Evolutionary conservation across 495 filamentous ascomycete genomes (phyloP).

Genomic region (Penicillium herquei): DNA sequence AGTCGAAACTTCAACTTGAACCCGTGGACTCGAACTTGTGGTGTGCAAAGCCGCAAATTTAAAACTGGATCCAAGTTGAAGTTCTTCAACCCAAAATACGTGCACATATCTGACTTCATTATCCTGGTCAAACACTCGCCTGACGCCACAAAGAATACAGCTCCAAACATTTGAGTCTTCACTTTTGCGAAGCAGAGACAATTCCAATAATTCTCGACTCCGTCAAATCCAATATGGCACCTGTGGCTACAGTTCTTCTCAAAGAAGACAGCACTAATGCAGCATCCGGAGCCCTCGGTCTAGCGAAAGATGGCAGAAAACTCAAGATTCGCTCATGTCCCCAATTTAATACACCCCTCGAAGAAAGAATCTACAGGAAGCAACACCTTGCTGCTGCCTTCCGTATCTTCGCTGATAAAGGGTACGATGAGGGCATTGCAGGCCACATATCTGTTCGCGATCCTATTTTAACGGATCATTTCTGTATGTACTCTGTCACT

Average conservation of each 20-base stretch:
- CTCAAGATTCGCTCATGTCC: constrained; percentile 4
- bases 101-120: no score
- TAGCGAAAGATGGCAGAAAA: constrained; percentile 2
- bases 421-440: constrained; percentile 61
- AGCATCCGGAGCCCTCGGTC: not conserved
- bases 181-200: no score
- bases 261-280: not conserved
- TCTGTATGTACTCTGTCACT: not conserved
- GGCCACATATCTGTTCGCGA: constrained; percentile 67
- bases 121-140: no score
- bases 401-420: constrained; percentile 53
- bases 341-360: not conserved
- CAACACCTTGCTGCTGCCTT: constrained; percentile 62
- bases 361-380: constrained; percentile 57
- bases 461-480: constrained; percentile 39
- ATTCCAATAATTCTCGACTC: no score
- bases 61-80: no score
- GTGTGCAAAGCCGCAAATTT: no score
- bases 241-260: not conserved
- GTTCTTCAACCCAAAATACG: no score
- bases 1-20: no score
- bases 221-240: not conserved
- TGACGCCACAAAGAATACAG: no score
- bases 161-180: no score
- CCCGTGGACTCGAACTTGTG: no score